A percentile compares a stretch with the other conserved stretches of the same genome.
Evolutionary conservation across 1,284 basidiomycete genomes (phyloP).

Genomic region (Ganoderma meredithae): DNA sequence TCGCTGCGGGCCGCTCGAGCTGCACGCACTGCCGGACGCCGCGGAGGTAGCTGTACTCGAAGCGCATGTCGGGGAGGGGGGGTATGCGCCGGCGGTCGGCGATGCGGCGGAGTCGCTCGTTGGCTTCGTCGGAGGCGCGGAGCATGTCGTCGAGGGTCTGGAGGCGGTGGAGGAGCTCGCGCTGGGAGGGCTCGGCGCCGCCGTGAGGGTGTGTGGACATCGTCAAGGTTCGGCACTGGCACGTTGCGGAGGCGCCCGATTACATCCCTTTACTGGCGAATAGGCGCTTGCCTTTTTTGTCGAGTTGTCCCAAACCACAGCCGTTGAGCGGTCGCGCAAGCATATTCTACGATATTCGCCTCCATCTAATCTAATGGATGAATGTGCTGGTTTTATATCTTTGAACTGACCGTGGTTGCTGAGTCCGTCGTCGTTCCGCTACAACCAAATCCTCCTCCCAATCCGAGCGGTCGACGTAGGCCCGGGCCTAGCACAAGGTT

Average conservation of each 20-base stretch:
- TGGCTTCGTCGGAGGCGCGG: constrained; percentile 22
- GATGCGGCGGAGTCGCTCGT: constrained; percentile 23
- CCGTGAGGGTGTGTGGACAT: not conserved
- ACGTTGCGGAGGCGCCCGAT: not conserved
- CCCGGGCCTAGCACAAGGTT: too few relatives aligned
- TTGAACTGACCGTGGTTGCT: too few relatives aligned
- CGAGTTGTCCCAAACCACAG: not conserved
- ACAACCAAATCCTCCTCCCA: too few relatives aligned
- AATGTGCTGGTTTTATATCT: too few relatives aligned
- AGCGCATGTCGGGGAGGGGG: constrained; percentile 67
- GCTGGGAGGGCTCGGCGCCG: constrained; percentile 13
- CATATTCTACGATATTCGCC: too few relatives aligned
- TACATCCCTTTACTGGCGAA: not conserved
- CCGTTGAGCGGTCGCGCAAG: too few relatives aligned
- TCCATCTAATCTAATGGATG: too few relatives aligned
- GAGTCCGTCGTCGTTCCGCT: too few relatives aligned
- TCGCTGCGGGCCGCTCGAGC: constrained; percentile 39
- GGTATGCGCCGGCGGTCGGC: constrained; percentile 30
- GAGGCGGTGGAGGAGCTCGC: constrained; percentile 25
- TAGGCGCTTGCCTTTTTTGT: not conserved
- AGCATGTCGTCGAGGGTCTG: constrained; percentile 31
- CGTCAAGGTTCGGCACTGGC: not conserved
- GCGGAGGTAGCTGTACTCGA: constrained; percentile 72
- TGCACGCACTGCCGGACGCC: constrained; percentile 64
- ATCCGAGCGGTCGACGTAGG: too few relatives aligned